Base-by-base conservation (phyloP, 805 yeast species). In the Starmerella sirachaensis region DNA sequence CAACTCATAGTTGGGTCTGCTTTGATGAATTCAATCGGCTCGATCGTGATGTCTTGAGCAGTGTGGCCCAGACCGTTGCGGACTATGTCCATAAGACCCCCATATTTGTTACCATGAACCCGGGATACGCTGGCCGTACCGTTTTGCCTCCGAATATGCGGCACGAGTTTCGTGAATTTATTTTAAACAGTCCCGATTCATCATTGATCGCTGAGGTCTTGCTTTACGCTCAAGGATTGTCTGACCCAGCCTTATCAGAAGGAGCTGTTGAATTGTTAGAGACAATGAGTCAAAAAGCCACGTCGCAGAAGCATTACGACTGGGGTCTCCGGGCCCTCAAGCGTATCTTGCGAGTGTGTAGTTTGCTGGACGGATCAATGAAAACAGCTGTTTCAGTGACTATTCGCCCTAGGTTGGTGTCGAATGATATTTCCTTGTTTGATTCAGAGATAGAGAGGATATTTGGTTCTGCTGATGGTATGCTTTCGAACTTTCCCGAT, bases 21-120 rank as follows among this genome's bases (percentile, higher is more conserved):
- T 88, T 88, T 60, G 97, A 88, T 56, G 97, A 88, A 56, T 86
- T 88, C 52, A 88, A 88, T 52, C 65, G 97, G 44, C 65, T 88
- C 21, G 77, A 74, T 27, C 71, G 70, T 41, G 67, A 66, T 11
- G 78, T 77, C 41, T 61, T 88, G 33, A 83, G 94, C 58, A 86
- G 95, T 0, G 78, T 84, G 0, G 78, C 96, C 0, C 72, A 88
- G 0, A 83, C 78, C 49, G 68, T 88, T 18, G 93, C 79, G 46
- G 62, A 57, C 19, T 80, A 85, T 26, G 47, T 56, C 3, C 45
- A 46, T 5, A 51, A 48, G 10, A 52, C 64, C 5, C 94, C 93
- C 0, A 62, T 88, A 0, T 86, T 86, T 54, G 74, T 88, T 1
- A 88, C 97, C 0, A 78, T 85, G 80, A 88, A 88, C 52, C 96